phyloP scores from a whole-genome alignment of 1,284 basidiomycete species.

The Fomitopsis palustris region DNA sequence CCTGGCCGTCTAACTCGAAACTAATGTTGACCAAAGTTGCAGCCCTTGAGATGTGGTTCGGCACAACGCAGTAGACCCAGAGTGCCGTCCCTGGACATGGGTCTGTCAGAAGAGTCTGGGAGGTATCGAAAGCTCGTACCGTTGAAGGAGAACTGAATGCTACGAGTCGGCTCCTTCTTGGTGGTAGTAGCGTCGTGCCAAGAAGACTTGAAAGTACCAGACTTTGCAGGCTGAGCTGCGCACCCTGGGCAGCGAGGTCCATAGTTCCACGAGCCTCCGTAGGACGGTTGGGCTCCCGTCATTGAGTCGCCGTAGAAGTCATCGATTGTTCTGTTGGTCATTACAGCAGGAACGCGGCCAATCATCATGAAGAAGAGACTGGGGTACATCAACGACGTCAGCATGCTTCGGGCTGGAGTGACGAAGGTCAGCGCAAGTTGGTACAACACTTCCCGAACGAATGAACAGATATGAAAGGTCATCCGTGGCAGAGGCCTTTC shows the following conservation, averaged over 20 bases:
- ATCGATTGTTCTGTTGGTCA: too few species aligned
- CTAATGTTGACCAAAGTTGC: not conserved
- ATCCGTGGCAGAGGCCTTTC: too few species aligned
- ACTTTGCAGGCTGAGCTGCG: not conserved
- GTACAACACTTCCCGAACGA: too few species aligned
- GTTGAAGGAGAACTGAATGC: not conserved
- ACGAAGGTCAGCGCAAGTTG: too few species aligned
- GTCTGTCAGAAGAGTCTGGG: not conserved
- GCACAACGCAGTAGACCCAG: slow-evolving; percentile 2
- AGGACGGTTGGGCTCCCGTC: slow-evolving; percentile 11
- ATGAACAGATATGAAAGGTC: too few species aligned
- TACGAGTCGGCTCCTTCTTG: not conserved
- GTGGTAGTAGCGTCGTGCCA: not conserved
- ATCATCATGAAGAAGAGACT: too few species aligned
- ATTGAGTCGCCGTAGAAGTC: slow-evolving; percentile 2
- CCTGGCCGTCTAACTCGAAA: not conserved
- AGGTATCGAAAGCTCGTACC: not conserved
- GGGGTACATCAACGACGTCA: too few species aligned
- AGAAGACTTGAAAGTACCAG: not conserved
- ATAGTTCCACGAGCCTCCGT: slow-evolving; percentile 10
- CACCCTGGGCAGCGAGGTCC: not conserved
- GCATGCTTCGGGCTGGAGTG: too few species aligned
- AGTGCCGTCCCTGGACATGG: not conserved
- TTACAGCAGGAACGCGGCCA: too few species aligned
- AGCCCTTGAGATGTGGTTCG: not conserved